These are phyloP conservation scores for Pichia sp. DNA, from an alignment of 1,139 yeast genomes.

Conservation along the genomic window DNA sequence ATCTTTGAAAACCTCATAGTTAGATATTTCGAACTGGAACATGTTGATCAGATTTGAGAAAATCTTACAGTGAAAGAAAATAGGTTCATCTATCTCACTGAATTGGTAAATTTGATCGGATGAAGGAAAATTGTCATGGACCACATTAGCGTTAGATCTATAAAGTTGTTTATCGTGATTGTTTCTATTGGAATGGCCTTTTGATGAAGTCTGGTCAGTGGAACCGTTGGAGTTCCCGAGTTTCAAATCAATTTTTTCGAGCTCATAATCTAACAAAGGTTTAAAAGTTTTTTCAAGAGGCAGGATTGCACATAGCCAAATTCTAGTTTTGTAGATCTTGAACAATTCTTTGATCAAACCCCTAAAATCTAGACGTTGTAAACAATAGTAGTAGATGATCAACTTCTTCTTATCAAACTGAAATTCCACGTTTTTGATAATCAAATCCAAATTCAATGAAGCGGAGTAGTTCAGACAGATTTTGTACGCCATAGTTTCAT, in stretches of 20 bases:
- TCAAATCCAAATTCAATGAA: constrained; percentile 30
- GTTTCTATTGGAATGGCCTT: background rate
- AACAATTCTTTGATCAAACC: constrained; percentile 87
- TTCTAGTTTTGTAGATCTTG: constrained; percentile 90
- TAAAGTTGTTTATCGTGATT: constrained; percentile 10
- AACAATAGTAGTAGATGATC: constrained; percentile 82
- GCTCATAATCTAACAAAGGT: constrained; percentile 30
- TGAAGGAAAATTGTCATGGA: constrained; percentile 28
- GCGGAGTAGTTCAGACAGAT: constrained; percentile 53
- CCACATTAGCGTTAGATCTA: constrained; percentile 27
- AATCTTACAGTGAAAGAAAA: constrained; percentile 33
- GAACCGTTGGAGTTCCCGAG: constrained; percentile 1
- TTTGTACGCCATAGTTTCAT: constrained; percentile 70
- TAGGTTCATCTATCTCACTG: constrained; percentile 27
- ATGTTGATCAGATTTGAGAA: constrained; percentile 31
- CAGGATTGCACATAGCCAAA: constrained; percentile 91
- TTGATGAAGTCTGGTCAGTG: background rate
- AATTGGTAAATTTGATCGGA: constrained; percentile 28
- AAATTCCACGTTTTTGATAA: constrained; percentile 67
- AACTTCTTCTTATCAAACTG: constrained; percentile 93
- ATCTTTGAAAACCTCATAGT: constrained; percentile 26
- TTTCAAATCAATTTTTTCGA: constrained; percentile 23
- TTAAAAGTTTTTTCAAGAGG: constrained; percentile 32
- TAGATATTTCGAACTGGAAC: constrained; percentile 30
- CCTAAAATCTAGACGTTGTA: constrained; percentile 84